Base-by-base conservation (phyloP, 768 basidiomycete species). In the Mrakia gelida region DNA sequence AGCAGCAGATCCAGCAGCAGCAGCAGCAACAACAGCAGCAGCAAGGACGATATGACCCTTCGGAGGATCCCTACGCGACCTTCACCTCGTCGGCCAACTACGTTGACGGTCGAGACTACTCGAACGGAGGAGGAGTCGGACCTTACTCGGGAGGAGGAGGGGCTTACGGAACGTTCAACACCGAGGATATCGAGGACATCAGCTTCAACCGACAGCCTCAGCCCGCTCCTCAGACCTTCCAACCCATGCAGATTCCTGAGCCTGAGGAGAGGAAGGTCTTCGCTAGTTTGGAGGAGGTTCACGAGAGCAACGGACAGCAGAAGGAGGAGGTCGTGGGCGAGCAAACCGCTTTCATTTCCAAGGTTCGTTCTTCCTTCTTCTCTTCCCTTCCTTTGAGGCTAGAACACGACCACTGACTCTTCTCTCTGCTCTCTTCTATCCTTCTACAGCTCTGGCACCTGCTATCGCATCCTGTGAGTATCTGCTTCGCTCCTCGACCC, bases 281-380 rank as follows among this genome's bases (percentile, higher is more conserved):
- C 16, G 61, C 73, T 9, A 41, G 18, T 6, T 16, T n/a, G 56
- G 56, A 75, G 34, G 59, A 70, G 34, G 67, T 70, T 34, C 26
- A n/a, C 74, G 43, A 49, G 49, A 52, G 49, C 41, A 26, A 65
- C 16, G 32, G 74, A 13, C 38, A 41, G 49, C 45, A 16, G 34
- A 34, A 18, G 41, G 52, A 45, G 38, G n/a, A 59, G 52, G 49
- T 6, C 6, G 61, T 63, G 13, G 76, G 76, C 41, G 73, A 79
- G 49, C 65, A 75, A 32, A 79, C 78, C 15, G 78, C 78, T 10
- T 79, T 79, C 59, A 71, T 79, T 30, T 73, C 71, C 45, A 79
- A 79, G 67, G 75, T 76, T 16, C 26, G 75, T 34, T 43, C 34
- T 34, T 67, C 75, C 18, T 30, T 54, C 38, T 45, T 54, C 54